Percentiles rank a stretch among this genome's conserved stretches.
These are phyloP conservation scores for Macrophomina phaseolina DNA, from an alignment of 2,329 filamentous ascomycete species.

Conservation along the genomic window DNA sequence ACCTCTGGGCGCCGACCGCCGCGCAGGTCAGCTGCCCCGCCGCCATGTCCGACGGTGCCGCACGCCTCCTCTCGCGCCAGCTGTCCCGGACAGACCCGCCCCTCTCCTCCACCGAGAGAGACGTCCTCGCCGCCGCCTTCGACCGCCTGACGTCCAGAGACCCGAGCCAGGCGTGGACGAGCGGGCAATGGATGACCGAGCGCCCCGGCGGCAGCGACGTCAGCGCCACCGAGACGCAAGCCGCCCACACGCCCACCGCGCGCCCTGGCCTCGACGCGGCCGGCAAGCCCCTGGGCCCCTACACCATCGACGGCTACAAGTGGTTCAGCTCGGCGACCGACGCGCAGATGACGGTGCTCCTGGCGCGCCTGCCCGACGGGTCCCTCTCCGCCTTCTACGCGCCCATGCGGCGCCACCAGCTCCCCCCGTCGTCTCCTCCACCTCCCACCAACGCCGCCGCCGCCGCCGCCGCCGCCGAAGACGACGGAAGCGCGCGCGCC, in stretches of 20 bases:
- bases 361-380: slow-evolving; percentile 63
- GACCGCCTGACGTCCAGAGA: slow-evolving; percentile 61
- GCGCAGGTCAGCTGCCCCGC: slow-evolving; percentile 69
- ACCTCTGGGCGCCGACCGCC: slow-evolving; percentile 65
- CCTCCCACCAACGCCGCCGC: too few species aligned
- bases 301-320: slow-evolving; percentile 70
- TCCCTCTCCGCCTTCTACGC: slow-evolving; percentile 68
- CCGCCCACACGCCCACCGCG: neutral
- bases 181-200: slow-evolving; percentile 78
- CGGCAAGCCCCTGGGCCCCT: slow-evolving; percentile 58
- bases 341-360: slow-evolving; percentile 66
- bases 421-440: too few species aligned
- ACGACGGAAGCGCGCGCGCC: too few species aligned
- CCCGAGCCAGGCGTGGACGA: slow-evolving; percentile 65
- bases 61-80: slow-evolving; percentile 34
- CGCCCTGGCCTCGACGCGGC: slow-evolving; percentile 32
- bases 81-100: neutral
- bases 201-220: slow-evolving; percentile 69
- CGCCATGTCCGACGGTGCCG: slow-evolving; percentile 70
- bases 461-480: too few species aligned
- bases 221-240: slow-evolving; percentile 69
- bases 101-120: too few species aligned
- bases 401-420: slow-evolving; percentile 58
- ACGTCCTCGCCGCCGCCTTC: neutral
- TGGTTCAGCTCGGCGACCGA: slow-evolving; percentile 74